phyloP scores from a whole-genome alignment of 2,329 filamentous ascomycete genomes.

The Alternaria sp. region DNA sequence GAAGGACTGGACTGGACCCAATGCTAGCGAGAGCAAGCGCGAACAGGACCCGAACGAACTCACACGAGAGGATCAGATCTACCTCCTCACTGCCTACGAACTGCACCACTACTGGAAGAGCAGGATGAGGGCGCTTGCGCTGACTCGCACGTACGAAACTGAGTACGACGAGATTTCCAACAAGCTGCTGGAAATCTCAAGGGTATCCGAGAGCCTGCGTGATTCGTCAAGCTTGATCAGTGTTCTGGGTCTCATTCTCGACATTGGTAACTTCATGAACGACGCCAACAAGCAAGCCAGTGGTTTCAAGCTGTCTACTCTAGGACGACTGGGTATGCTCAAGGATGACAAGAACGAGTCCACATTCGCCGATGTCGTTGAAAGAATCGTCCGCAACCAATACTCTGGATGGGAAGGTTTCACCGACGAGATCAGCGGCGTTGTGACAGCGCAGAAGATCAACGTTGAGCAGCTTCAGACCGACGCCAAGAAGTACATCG shows the following conservation, averaged over 20 bases:
- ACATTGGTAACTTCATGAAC: conserved; percentile 99
- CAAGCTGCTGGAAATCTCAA: conserved; percentile 85
- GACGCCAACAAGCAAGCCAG: conserved; percentile 97
- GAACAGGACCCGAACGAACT: conserved; percentile 89
- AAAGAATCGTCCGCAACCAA: conserved; percentile 94
- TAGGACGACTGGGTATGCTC: conserved; percentile 92
- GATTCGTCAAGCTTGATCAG: conserved; percentile 96
- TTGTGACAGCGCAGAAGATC: conserved; percentile 82
- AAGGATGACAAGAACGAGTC: conserved; percentile 99
- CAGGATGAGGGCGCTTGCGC: conserved; percentile 85
- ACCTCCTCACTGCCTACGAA: conserved; percentile 90
- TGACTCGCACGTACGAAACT: conserved; percentile 81
- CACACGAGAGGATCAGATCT: conserved; percentile 94
- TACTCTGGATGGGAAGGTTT: conserved; percentile 96
- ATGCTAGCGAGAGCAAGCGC: conserved; percentile 75
- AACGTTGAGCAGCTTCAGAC: conserved; percentile 90
- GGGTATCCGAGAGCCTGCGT: conserved; percentile 84
- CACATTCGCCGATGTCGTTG: conserved; percentile 92
- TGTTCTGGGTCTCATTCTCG: conserved; percentile 91
- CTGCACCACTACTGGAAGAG: conserved; percentile 99
- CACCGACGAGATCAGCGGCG: conserved; percentile 79
- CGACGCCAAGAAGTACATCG: conserved; percentile 90
- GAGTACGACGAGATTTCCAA: conserved; percentile 92
- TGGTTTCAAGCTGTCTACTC: conserved; percentile 96
- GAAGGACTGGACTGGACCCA: conserved; percentile 92